Base-by-base conservation (phyloP, 805 yeast genomes). In the Metschnikowia peoriensis region DNA sequence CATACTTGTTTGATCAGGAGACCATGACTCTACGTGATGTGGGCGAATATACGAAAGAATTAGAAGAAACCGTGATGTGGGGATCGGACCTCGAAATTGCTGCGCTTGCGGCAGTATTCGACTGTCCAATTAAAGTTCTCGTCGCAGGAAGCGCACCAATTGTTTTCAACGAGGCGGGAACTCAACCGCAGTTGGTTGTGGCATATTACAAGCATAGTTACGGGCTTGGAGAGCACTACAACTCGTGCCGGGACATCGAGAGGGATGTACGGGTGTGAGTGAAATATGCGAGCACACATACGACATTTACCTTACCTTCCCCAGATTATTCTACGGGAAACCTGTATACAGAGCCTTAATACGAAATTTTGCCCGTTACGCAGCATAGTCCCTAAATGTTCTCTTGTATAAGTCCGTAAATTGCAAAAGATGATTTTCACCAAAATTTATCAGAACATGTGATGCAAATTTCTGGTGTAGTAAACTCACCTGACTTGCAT, bases 181-280 rank as follows among this genome's bases (percentile, higher is more conserved):
- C 56, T 1, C 74, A 74, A 22, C 81, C 82, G 2, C 84, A 76
- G 59, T 71, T 93, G 60, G 82, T 81, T 57, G 64, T 93, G 52
- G 96, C 89, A 0, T 93, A 85, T 65, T 93, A 89, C 68, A 87
- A 85, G 67, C 94, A 91, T 65, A 81, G 83, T 14, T 93, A 83
- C 66, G 94, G 97, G 0, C 77, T 93, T 27, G 99, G 99, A 28
- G 98, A 92, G 70, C 99, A 93, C 71, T 93, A 93, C 69, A 93
- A 93, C 66, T 89, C 97, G 29, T 63, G 74, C 38, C 59, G 72
- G 38, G 46, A 50, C 12, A 4, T 38, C 28, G 16, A 10, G 6
- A 6, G 14, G 37, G 52, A 42, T 27, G 51, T 28, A 49, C 52
- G 44, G 52, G 48, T 49, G 47, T 48, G 29, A 11, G 15, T 7